Conservation (phyloP, 768 basidiomycete species). For the Collybiopsis confluens region DNA sequence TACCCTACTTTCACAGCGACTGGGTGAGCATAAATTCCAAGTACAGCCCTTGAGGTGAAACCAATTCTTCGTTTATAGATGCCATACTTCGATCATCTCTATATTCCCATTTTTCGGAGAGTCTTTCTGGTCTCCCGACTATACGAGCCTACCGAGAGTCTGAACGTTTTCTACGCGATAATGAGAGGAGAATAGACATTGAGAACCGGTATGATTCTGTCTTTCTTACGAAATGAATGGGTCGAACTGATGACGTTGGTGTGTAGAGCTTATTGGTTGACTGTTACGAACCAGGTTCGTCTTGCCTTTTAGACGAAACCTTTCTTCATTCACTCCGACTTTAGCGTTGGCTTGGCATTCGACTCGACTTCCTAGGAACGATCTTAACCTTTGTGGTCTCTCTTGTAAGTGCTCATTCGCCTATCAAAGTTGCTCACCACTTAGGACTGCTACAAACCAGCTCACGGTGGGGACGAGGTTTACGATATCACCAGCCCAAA, state of each 20-base stretch:
- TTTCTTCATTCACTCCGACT: not conserved
- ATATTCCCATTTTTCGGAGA: conserved; percentile 92
- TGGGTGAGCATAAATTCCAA: too few species aligned
- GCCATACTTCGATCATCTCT: conserved; percentile 81
- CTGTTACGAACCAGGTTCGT: conserved; percentile 71
- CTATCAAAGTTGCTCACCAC: too few species aligned
- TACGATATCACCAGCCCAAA: conserved; percentile 74
- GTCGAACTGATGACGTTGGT: not conserved
- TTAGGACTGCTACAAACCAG: too few species aligned
- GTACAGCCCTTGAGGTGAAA: too few species aligned
- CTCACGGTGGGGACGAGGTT: conserved; percentile 73
- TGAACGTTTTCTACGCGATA: conserved; percentile 72
- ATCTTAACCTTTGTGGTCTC: conserved; percentile 73
- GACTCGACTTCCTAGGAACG: conserved; percentile 81
- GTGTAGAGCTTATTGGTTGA: conserved; percentile 77
- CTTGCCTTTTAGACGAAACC: not conserved
- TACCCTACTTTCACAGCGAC: conserved; percentile 35
- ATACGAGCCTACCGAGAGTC: conserved; percentile 85
- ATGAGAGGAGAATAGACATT: conserved; percentile 68
- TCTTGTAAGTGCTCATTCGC: conserved; percentile 26
- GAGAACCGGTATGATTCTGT: conserved; percentile 62
- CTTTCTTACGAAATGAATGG: not conserved
- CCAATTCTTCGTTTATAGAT: conserved; percentile 37
- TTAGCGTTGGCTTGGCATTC: conserved; percentile 82
- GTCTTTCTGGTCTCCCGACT: conserved; percentile 78